Conservation (phyloP, 78 protist species). For the Bigelowiella natans region DNA sequence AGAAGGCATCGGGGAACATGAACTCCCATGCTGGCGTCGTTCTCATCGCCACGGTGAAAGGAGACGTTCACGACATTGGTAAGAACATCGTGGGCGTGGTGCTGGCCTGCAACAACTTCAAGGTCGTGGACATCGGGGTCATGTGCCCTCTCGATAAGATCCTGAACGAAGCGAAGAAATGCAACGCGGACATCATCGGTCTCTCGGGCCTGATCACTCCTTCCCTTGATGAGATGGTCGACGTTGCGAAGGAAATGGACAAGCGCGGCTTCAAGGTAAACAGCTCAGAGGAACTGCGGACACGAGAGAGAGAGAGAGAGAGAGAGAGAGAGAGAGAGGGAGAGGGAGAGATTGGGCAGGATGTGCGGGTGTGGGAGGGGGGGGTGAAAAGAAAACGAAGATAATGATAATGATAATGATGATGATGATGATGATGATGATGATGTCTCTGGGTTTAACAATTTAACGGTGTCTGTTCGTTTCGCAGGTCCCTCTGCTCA, state of each 20-base stretch:
- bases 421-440: neutral
- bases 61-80: slow-evolving; percentile 99
- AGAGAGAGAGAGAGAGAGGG: too few relatives aligned
- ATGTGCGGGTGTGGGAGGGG: too few relatives aligned
- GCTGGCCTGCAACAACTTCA: slow-evolving; percentile 91
- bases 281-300: too few relatives aligned
- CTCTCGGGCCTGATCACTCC: slow-evolving; percentile 96
- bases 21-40: neutral
- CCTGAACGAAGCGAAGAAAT: slow-evolving; percentile 43
- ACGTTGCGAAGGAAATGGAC: slow-evolving; percentile 82
- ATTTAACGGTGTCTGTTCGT: too few relatives aligned
- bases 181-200: slow-evolving; percentile 83
- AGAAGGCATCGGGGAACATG: neutral
- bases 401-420: neutral
- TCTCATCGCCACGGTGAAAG: slow-evolving; percentile 91
- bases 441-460: too few relatives aligned
- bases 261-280: slow-evolving; percentile 51
- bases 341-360: too few relatives aligned
- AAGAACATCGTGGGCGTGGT: slow-evolving; percentile 96
- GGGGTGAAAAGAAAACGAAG: too few relatives aligned
- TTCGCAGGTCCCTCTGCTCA: slow-evolving; percentile 82
- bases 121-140: slow-evolving; percentile 85
- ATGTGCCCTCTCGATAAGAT: slow-evolving; percentile 77
- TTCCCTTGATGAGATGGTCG: slow-evolving; percentile 92
- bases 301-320: too few relatives aligned